Percentiles rank a stretch among this genome's conserved stretches.
Conservation (phyloP, 2,329 filamentous ascomycete genomes). For the Aspergillus nomiae region DNA sequence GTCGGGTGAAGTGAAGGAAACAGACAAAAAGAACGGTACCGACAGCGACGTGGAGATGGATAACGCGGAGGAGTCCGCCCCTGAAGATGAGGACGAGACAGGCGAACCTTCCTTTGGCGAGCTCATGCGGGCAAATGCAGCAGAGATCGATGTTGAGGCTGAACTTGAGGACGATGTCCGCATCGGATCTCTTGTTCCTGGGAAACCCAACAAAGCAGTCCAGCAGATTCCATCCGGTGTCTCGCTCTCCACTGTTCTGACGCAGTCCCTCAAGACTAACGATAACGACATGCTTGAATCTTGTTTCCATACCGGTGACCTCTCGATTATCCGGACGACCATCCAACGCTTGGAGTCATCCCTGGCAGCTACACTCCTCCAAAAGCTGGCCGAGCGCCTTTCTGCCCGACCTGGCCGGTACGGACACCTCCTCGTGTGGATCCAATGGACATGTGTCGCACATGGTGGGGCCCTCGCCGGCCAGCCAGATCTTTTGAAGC, state of each 20-base stretch:
- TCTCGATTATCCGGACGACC: conserved; percentile 77
- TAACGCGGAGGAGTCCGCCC: conserved; percentile 37
- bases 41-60: conserved; percentile 34
- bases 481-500: conserved; percentile 78
- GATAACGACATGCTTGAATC: conserved; percentile 88
- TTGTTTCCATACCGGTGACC: conserved; percentile 79
- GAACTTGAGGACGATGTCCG: conserved; percentile 49
- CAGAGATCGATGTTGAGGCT: conserved; percentile 71
- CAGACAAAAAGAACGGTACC: conserved; percentile 18
- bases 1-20: conserved; percentile 19
- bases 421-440: conserved; percentile 88
- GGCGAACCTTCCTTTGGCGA: conserved; percentile 81
- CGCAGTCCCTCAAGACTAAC: conserved; percentile 89
- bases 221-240: conserved; percentile 69
- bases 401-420: conserved; percentile 86
- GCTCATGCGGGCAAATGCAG: conserved; percentile 69
- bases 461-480: conserved; percentile 90
- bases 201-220: conserved; percentile 47
- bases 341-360: conserved; percentile 87
- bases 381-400: conserved; percentile 82
- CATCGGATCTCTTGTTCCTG: conserved; percentile 48
- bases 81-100: conserved; percentile 38
- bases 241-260: conserved; percentile 87
- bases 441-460: conserved; percentile 89
- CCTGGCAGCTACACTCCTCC: conserved; percentile 76